Conservation (phyloP, 164 flowering plant genomes). For the Vitis riparia region DNA sequence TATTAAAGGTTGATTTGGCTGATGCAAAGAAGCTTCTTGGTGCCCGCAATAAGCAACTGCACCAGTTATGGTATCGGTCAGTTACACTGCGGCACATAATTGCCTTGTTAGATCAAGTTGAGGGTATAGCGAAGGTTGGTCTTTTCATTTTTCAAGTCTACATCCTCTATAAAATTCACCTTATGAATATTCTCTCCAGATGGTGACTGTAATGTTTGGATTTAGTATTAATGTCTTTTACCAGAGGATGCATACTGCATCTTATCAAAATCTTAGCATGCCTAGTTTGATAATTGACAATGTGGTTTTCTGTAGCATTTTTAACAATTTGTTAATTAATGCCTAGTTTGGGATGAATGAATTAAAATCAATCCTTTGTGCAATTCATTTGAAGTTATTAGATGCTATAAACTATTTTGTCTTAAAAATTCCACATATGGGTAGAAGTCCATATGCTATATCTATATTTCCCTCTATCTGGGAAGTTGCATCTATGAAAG, state of each 20-base stretch:
- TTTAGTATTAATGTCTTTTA: background rate
- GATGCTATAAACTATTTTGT: background rate
- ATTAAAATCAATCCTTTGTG: background rate
- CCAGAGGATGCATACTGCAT: background rate
- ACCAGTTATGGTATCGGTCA: constrained; percentile 95
- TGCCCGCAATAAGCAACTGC: constrained; percentile 88
- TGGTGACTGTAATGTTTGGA: too few species aligned
- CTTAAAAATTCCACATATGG: background rate
- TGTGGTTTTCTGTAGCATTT: background rate
- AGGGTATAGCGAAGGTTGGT: constrained; percentile 89
- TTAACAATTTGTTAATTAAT: background rate
- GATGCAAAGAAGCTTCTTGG: constrained; percentile 89
- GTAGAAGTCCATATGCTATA: background rate
- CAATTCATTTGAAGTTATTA: background rate
- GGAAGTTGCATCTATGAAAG: too few species aligned
- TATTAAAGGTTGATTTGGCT: constrained; percentile 83
- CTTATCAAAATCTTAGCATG: background rate
- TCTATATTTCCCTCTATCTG: too few species aligned
- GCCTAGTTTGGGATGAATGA: background rate
- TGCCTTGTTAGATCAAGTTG: constrained; percentile 90
- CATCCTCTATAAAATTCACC: too few species aligned
- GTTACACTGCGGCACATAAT: constrained; percentile 95
- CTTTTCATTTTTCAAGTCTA: background rate
- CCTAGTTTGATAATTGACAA: too few species aligned
- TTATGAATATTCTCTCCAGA: background rate